Evolutionary conservation across 805 yeast species (phyloP), one percentile per base, ranked within the genome.

Genomic region (Zygosaccharomyces gambellarensis): DNA sequence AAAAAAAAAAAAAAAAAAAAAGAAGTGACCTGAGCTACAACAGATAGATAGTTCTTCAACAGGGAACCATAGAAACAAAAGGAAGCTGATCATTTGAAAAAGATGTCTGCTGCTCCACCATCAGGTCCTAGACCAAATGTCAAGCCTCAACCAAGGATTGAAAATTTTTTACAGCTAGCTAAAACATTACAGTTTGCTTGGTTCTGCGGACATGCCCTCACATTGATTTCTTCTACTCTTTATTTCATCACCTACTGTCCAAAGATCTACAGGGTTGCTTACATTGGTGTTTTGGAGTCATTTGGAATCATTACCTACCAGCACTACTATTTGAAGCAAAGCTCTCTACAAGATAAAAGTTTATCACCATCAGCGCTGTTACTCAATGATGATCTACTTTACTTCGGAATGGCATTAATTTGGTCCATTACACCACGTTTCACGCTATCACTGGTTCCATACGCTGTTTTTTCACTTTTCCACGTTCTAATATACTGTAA

Each of bases 271-370:
- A 75, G 79, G 45, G 58, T 77, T 48, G 75, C 85, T 1, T 81
- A 81, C 53, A 38, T 84, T 8, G 85, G 90, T 8, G 84, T 85
- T 7, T 63, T 86, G 36, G 79, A 76, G 54, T 82, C 95, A 21
- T 89, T 88, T 65, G 87, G 87, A 23, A 79, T 90, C 52, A 85
- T 89, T 50, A 68, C 85, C 28, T 82, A 73, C 65, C 90, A 90
- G 67, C 74, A 78, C 43, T 73, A 72, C 59, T 57, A 67, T 59
- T 38, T 56, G 51, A 48, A 56, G 42, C 58, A 46, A 49, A 62
- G 36, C 59, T 34, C 46, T 11, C 23, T 51, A 3, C 39, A 40
- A n/a, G 51, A 43, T 21, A 43, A 47, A 11, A 30, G 48, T 21
- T 28, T 46, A 4, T 41, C 59, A 17, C 64, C 23, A n/a, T 46